Evolutionary conservation across 2,329 filamentous ascomycete genomes (phyloP), one percentile per base, ranked within the genome.

Genomic region (Clarireedia monteithiana): DNA sequence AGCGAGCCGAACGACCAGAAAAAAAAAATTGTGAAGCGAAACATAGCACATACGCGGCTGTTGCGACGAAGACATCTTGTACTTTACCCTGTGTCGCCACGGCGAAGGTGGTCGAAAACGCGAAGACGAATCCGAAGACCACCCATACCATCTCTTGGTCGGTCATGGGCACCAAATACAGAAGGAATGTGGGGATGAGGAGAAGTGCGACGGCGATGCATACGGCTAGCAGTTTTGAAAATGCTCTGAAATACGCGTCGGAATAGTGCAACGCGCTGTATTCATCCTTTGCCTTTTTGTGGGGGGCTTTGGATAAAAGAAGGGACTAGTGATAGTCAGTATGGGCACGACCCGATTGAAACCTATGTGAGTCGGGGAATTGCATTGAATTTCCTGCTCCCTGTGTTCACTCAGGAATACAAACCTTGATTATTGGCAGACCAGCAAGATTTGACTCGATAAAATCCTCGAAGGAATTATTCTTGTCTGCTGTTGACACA

Each of bases 161-260:
- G 20, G 38, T 55, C 60, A 63, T 62, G 17, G 24, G 45, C 2
- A 58, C 34, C 10, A 65, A 53, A 48, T 63, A 62, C 38, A 63
- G 15, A 14, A 62, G 17, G 30, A 54, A 59, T 14, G 57, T 56
- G 14, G 63, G 63, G 12, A 59, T 54, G n/a, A 62, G 52, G 3
- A 65, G 57, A 14, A 60, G 48, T 4, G 38, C 46, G 10, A 60
- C 54, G 2, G 52, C 46, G 1, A 60, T 23, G 10, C 26, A 42
- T 4, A 62, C 53, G 1, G 53, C 12, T 1, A 63, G 23, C 9
- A 52, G 7, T n/a, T 42, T 57, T 10, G 48, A 47, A 9, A 55
- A 6, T 2, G n/a, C 39, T 17, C 30, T 20, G 30, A 59, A 20
- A 4, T 44, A 52, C 12, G 10, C 4, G 12, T 34, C 15, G n/a